Base-by-base conservation (phyloP, 768 basidiomycete genomes). In the Tulasnella sp. region DNA sequence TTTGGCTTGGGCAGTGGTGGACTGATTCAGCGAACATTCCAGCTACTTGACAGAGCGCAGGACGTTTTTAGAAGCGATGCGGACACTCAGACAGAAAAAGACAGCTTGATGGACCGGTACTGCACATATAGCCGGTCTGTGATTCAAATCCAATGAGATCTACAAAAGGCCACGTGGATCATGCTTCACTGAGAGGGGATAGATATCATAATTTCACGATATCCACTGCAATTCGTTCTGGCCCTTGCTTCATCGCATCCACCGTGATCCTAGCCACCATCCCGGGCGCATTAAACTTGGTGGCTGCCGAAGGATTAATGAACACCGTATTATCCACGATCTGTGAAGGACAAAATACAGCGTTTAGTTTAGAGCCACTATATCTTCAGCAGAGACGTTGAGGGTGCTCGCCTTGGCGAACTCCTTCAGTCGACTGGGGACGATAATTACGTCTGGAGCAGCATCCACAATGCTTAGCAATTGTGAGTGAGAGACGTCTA, bases 391-490 rank as follows among this genome's bases (percentile, higher is more conserved):
- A n/a, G n/a, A 19, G 22, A 38, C 27, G 22, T 41, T 43, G 10
- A 29, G 42, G 64, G 22, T 30, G 64, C 75, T 42, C 22, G 90
- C 92, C 79, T 92, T 94, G 17, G 81, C 76, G 68, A 98, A 98
- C 19, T 92, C 85, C 70, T 89, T 92, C 53, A 98, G 74, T 51
- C 83, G 78, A 69, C 92, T 93, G 0, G 96, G 92, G 1, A 93
- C 67, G 48, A 99, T 80, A 44, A 98, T 73, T 3, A 98, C 79
- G 67, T 94, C 87, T 1, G 92, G 93, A 0, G 81, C 82, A 52
- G 71, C 73, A 2, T 75, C 56, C 29, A 62, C 72, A 60, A 79
- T 67, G 61, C 67, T 66, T 49, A 84, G 70, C 22, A 76, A 70
- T 4, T 77, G 72, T 31, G 78, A 78, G 71, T 97, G 94, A 19